Percentiles rank a stretch among this genome's conserved stretches.
phyloP scores from a whole-genome alignment of 306 rosid species.

The Mimosa bimucronata region DNA sequence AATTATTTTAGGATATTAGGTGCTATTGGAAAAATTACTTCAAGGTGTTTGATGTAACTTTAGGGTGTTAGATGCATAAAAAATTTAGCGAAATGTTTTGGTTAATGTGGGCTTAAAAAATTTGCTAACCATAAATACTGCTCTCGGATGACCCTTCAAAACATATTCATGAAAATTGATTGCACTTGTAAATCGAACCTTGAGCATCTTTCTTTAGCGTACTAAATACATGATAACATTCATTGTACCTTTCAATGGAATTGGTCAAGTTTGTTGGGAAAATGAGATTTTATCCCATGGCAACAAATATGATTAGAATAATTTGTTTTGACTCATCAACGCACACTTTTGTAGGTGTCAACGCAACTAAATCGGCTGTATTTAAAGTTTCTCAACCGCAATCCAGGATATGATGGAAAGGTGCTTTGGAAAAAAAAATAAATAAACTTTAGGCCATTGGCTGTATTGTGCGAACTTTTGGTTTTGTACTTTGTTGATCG shows the following conservation, averaged over 20 bases:
- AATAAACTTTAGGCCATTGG: constrained; percentile 7
- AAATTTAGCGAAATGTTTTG: not conserved
- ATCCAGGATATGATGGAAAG: constrained; percentile 95
- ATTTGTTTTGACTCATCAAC: constrained; percentile 33
- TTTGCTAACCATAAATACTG: not conserved
- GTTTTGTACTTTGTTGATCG: constrained; percentile 27
- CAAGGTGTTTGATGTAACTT: too few species aligned
- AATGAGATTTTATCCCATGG: constrained; percentile 10
- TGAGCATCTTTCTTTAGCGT: not conserved
- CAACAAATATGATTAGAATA: constrained; percentile 9
- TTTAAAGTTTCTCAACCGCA: constrained; percentile 85
- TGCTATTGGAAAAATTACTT: too few species aligned
- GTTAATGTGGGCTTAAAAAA: not conserved
- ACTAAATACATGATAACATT: constrained; percentile 18
- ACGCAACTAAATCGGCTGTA: constrained; percentile 84
- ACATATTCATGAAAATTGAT: constrained; percentile 1
- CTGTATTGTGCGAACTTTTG: constrained; percentile 15
- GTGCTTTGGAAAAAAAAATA: constrained; percentile 47
- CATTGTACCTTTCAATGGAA: not conserved
- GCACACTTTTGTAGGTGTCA: constrained; percentile 69
- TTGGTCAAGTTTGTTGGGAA: constrained; percentile 30
- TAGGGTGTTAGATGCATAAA: too few species aligned
- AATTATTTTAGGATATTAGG: too few species aligned
- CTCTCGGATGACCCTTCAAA: not conserved
- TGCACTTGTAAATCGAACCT: constrained; percentile 10